These are phyloP conservation scores for Dothideomycetidae sp. DNA, from an alignment of 2,329 filamentous ascomycete genomes.

Conservation along the genomic window DNA sequence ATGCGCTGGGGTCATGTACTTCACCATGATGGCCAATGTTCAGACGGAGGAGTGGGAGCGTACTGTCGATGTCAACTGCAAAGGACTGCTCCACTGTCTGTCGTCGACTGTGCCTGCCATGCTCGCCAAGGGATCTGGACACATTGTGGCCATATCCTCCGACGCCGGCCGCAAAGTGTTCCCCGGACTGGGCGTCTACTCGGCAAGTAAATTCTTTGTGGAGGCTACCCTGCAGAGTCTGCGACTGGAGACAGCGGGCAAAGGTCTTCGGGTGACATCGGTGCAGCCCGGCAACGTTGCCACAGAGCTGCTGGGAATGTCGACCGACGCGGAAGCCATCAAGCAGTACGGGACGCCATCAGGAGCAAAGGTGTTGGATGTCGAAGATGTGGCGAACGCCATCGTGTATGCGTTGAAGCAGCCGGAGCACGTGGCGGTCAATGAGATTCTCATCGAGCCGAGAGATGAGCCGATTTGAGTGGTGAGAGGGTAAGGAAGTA, in stretches of 20 bases:
- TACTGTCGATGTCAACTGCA: slow-evolving; percentile 77
- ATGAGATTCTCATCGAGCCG: slow-evolving; percentile 67
- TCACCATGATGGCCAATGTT: slow-evolving; percentile 69
- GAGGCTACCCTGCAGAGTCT: slow-evolving; percentile 65
- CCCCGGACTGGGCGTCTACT: slow-evolving; percentile 69
- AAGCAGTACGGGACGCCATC: slow-evolving; percentile 66
- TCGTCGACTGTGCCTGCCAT: slow-evolving; percentile 56
- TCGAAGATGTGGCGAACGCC: slow-evolving; percentile 56
- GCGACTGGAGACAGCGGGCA: slow-evolving; percentile 60
- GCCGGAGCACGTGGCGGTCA: slow-evolving; percentile 62
- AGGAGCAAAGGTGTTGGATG: slow-evolving; percentile 59
- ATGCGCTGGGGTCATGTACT: slow-evolving; percentile 79
- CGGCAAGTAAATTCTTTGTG: slow-evolving; percentile 72
- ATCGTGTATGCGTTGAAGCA: slow-evolving; percentile 64
- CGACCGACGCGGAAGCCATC: slow-evolving; percentile 59
- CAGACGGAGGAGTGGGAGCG: slow-evolving; percentile 64
- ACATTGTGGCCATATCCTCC: slow-evolving; percentile 69
- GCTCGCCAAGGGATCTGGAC: slow-evolving; percentile 53
- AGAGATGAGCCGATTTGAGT: slow-evolving; percentile 56
- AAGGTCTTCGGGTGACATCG: slow-evolving; percentile 56
- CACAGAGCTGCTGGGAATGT: slow-evolving; percentile 60
- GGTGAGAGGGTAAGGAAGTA: background rate
- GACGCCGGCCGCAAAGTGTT: slow-evolving; percentile 73
- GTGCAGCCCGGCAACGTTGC: slow-evolving; percentile 66
- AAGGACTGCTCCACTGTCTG: slow-evolving; percentile 61